A percentile compares a stretch with the other conserved stretches of the same genome.
phyloP scores from a whole-genome alignment of 2,329 filamentous ascomycete genomes.

The Diaporthe aspalathi region DNA sequence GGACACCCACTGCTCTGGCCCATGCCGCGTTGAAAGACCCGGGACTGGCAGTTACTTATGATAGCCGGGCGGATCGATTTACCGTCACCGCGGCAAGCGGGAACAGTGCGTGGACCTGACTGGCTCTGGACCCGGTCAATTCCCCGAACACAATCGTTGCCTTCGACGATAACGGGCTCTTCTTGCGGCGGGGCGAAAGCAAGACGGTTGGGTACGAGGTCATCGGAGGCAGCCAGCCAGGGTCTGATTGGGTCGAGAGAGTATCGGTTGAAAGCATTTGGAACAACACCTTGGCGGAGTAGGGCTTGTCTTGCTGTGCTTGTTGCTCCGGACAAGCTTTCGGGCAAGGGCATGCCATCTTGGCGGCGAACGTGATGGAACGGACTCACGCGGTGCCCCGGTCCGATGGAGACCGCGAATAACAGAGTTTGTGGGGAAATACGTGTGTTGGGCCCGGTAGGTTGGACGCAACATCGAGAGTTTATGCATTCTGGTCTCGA shows the following conservation, averaged over 20 bases:
- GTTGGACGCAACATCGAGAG: not conserved
- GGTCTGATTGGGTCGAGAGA: constrained; percentile 47
- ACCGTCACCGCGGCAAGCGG: constrained; percentile 59
- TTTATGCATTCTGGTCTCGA: not conserved
- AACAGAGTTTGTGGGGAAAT: not conserved
- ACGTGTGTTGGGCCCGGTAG: not conserved
- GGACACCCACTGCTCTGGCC: constrained; percentile 59
- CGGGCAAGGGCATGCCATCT: not conserved
- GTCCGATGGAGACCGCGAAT: not conserved
- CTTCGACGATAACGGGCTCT: constrained; percentile 66
- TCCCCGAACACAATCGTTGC: constrained; percentile 56
- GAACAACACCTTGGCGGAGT: constrained; percentile 50
- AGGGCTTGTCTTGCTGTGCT: not conserved
- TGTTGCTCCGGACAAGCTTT: not conserved
- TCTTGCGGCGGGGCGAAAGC: constrained; percentile 57
- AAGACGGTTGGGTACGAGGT: constrained; percentile 58
- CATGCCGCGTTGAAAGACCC: constrained; percentile 61
- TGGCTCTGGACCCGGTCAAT: constrained; percentile 57
- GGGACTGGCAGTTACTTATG: constrained; percentile 48
- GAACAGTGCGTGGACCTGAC: constrained; percentile 65
- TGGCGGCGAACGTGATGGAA: not conserved
- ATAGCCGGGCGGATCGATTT: constrained; percentile 51
- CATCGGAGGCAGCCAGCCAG: constrained; percentile 50
- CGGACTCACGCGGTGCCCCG: not conserved
- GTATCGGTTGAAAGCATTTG: constrained; percentile 66